These are phyloP conservation scores for Suhomyces chickasaworum DNA, from an alignment of 1,139 yeast species.

Conservation along the genomic window DNA sequence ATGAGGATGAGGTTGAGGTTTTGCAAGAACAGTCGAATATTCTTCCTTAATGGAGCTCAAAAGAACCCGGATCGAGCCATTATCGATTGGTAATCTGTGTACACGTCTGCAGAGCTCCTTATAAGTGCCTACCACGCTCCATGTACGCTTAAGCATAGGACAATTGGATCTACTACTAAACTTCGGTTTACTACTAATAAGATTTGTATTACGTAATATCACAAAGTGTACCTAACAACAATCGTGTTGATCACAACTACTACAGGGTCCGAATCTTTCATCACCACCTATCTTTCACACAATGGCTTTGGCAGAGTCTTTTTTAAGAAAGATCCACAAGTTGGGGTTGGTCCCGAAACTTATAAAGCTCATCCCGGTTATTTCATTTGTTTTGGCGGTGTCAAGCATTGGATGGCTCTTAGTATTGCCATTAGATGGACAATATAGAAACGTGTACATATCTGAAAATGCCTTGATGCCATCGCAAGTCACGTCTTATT, in stretches of 20 bases:
- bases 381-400: conserved; percentile 63
- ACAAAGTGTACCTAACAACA: background rate
- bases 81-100: conserved; percentile 32
- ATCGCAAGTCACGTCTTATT: conserved; percentile 89
- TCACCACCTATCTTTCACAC: conserved; percentile 4
- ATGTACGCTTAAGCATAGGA: conserved; percentile 55
- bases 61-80: background rate
- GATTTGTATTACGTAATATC: no score
- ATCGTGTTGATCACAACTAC: background rate
- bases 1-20: background rate
- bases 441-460: conserved; percentile 78
- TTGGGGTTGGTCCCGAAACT: conserved; percentile 61
- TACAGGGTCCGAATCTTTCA: background rate
- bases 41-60: background rate
- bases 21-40: background rate
- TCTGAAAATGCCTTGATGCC: conserved; percentile 98
- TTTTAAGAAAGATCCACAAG: conserved; percentile 55
- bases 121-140: conserved; percentile 3
- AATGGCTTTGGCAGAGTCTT: conserved; percentile 64
- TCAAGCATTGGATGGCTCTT: conserved; percentile 69
- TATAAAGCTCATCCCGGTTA: conserved; percentile 56
- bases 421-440: conserved; percentile 78
- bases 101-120: conserved; percentile 24
- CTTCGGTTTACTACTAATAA: no score
- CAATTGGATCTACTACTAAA: background rate